phyloP scores from a whole-genome alignment of 768 basidiomycete species.

The Exsudoporus frostii region DNA sequence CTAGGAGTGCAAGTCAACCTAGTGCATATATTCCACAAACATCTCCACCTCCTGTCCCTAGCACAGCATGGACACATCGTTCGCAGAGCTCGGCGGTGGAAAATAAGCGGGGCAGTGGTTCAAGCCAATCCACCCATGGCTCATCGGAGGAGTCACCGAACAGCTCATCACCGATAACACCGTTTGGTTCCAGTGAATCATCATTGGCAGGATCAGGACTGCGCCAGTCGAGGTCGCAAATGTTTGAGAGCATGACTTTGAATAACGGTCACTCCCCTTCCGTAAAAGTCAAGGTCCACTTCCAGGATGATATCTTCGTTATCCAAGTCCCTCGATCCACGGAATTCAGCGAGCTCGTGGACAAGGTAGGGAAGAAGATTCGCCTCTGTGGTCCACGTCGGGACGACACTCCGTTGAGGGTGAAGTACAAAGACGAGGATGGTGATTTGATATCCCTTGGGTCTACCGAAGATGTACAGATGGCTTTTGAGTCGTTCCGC shows the following conservation, averaged over 20 bases:
- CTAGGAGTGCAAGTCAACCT: constrained; percentile 79
- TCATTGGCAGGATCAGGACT: constrained; percentile 60
- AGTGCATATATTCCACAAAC: constrained; percentile 58
- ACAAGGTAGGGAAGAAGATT: constrained; percentile 91
- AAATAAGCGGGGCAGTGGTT: constrained; percentile 78
- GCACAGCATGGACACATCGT: constrained; percentile 48
- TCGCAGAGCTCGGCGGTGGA: constrained; percentile 38
- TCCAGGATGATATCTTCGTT: constrained; percentile 92
- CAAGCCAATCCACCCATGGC: constrained; percentile 73
- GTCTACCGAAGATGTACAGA: constrained; percentile 90
- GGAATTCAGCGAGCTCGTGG: constrained; percentile 79
- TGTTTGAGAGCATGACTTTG: constrained; percentile 42
- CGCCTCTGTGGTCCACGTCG: constrained; percentile 81
- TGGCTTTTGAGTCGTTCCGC: constrained; percentile 85
- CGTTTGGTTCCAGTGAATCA: constrained; percentile 87
- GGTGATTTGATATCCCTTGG: constrained; percentile 86
- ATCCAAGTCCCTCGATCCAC: constrained; percentile 82
- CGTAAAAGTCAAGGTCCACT: constrained; percentile 93
- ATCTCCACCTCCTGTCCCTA: constrained; percentile 52
- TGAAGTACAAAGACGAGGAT: constrained; percentile 91
- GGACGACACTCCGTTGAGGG: constrained; percentile 76
- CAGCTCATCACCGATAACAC: constrained; percentile 83
- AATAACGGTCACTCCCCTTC: constrained; percentile 38
- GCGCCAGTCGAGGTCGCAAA: constrained; percentile 53
- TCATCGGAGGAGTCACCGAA: constrained; percentile 86